phyloP scores from a whole-genome alignment of 306 rosid genomes.

The Quercus wislizeni region DNA sequence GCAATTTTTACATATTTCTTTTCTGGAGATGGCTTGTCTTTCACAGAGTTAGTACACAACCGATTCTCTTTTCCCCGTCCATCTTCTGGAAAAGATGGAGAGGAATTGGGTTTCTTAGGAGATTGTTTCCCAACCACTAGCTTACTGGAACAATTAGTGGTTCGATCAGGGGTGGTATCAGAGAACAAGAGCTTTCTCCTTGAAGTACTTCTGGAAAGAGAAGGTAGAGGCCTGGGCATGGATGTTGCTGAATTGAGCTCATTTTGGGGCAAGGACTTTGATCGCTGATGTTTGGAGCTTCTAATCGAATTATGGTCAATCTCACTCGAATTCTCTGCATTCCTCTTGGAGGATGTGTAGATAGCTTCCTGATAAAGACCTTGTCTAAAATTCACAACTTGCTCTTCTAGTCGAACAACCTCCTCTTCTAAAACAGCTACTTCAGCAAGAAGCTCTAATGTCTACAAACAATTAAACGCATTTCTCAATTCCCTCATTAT shows the following conservation, averaged over 20 bases:
- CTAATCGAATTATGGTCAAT: constrained; percentile 42
- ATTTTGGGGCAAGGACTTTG: constrained; percentile 65
- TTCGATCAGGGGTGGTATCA: constrained; percentile 43
- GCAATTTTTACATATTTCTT: constrained; percentile 47
- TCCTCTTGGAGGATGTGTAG: constrained; percentile 56
- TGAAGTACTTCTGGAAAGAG: constrained; percentile 63
- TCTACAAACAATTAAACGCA: constrained; percentile 43
- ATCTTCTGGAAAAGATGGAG: constrained; percentile 49
- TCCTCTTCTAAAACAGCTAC: constrained; percentile 95
- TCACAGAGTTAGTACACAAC: constrained; percentile 42
- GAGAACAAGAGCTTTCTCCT: constrained; percentile 53
- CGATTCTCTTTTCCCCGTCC: constrained; percentile 71
- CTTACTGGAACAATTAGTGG: constrained; percentile 30
- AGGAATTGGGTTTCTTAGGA: constrained; percentile 37
- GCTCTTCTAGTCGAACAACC: constrained; percentile 77
- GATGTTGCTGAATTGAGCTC: constrained; percentile 50
- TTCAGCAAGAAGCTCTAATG: constrained; percentile 87
- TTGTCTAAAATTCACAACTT: constrained; percentile 80
- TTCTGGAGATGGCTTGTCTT: constrained; percentile 55
- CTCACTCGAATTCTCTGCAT: constrained; percentile 43
- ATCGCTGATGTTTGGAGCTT: constrained; percentile 64
- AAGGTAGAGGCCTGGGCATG: constrained; percentile 53
- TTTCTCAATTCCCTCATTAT: constrained; percentile 7
- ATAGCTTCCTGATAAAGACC: constrained; percentile 87
- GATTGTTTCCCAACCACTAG: constrained; percentile 38